These are phyloP conservation scores for Neophaeococcomyces aloes DNA, from an alignment of 2,329 filamentous ascomycete species.

Conservation along the genomic window DNA sequence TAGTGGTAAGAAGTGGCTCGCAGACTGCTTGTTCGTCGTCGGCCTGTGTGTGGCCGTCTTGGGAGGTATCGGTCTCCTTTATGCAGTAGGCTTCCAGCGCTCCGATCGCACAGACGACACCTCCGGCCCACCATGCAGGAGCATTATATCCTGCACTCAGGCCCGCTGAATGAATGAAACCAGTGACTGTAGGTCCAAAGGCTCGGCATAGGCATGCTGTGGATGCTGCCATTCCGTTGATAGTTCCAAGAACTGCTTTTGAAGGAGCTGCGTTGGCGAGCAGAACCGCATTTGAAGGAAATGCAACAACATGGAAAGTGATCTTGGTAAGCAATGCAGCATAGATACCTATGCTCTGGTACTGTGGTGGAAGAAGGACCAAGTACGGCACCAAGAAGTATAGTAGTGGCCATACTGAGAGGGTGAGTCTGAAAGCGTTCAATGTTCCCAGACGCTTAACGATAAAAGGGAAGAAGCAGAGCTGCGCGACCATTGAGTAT, in stretches of 20 bases:
- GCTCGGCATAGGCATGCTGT: constrained; percentile 81
- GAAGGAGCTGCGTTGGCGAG: constrained; percentile 80
- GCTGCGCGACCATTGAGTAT: constrained; percentile 78
- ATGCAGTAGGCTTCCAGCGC: constrained; percentile 67
- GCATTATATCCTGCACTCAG: constrained; percentile 73
- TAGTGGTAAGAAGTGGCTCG: constrained; percentile 24
- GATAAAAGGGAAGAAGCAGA: constrained; percentile 71
- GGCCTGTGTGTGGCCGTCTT: constrained; percentile 33
- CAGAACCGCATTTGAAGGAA: constrained; percentile 81
- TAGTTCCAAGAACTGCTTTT: constrained; percentile 71
- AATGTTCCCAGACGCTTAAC: constrained; percentile 67
- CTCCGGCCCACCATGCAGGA: constrained; percentile 87
- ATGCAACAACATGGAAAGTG: constrained; percentile 80
- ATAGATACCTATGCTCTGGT: constrained; percentile 67
- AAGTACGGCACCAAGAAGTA: constrained; percentile 86
- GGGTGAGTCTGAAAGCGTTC: constrained; percentile 68
- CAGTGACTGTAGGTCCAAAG: constrained; percentile 79
- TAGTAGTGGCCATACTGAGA: constrained; percentile 73
- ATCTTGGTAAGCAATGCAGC: constrained; percentile 79
- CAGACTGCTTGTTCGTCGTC: constrained; percentile 30
- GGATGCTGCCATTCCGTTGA: constrained; percentile 87
- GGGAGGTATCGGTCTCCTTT: constrained; percentile 48
- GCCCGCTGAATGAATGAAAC: constrained; percentile 71
- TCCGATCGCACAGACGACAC: constrained; percentile 62
- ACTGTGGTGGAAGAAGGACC: constrained; percentile 61